These are phyloP conservation scores for Irpex sp. DNA, from an alignment of 1,284 basidiomycete species.

Conservation along the genomic window DNA sequence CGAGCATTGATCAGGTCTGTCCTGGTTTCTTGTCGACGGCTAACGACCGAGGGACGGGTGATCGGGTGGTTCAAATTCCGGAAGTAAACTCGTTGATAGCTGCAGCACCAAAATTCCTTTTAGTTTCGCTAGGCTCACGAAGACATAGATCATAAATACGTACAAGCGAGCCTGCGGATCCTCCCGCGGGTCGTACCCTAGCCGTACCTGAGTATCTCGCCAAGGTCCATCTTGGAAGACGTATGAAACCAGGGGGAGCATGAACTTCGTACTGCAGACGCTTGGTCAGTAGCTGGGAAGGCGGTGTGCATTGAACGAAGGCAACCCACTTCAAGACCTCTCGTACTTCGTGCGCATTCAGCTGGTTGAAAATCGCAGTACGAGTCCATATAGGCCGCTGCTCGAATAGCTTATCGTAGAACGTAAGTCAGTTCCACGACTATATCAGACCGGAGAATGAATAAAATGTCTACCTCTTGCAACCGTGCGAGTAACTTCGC, in stretches of 20 bases:
- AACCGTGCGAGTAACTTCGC: slow-evolving; percentile 54
- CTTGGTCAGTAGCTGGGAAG: neutral
- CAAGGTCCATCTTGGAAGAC: slow-evolving; percentile 93
- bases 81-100: slow-evolving; percentile 84
- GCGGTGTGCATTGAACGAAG: neutral
- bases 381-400: slow-evolving; percentile 89
- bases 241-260: slow-evolving; percentile 74
- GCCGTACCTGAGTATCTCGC: slow-evolving; percentile 84
- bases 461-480: slow-evolving; percentile 42
- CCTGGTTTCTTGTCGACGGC: slow-evolving; percentile 56
- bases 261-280: slow-evolving; percentile 58
- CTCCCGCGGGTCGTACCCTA: slow-evolving; percentile 86
- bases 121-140: neutral
- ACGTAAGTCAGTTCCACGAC: no score
- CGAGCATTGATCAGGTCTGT: slow-evolving; percentile 23
- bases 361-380: slow-evolving; percentile 79
- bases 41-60: slow-evolving; percentile 64
- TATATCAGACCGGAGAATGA: neutral
- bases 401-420: slow-evolving; percentile 48
- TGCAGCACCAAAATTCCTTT: slow-evolving; percentile 23
- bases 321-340: slow-evolving; percentile 66
- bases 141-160: slow-evolving; percentile 16
- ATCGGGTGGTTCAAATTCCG: slow-evolving; percentile 79
- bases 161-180: slow-evolving; percentile 74
- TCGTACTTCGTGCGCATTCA: slow-evolving; percentile 63